These are phyloP conservation scores for Knoxia roxburghii DNA, from an alignment of 257 asterid genomes.

Conservation along the genomic window DNA sequence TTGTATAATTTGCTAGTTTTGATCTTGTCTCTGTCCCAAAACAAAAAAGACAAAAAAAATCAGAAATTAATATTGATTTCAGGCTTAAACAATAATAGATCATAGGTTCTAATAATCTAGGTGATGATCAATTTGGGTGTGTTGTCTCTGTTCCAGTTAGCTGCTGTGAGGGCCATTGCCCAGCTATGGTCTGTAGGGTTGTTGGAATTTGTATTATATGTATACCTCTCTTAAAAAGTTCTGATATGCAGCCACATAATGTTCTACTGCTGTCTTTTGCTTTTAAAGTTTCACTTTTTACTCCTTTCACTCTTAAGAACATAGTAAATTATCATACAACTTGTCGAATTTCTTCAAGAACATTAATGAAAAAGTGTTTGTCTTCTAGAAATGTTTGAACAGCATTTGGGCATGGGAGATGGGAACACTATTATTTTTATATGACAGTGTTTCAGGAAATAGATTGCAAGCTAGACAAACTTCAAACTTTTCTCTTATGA, in stretches of 20 bases:
- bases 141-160: not conserved
- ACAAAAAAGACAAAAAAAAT: not conserved
- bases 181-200: not conserved
- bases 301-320: not conserved
- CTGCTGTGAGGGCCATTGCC: not conserved
- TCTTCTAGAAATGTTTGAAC: not conserved
- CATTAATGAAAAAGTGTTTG: not conserved
- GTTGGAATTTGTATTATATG: slow-evolving; percentile 6
- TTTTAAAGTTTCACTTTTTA: not conserved
- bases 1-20: not conserved
- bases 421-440: too few species aligned
- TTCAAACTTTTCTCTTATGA: not conserved
- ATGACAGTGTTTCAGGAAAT: not conserved
- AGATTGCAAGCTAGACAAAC: slow-evolving; percentile 5
- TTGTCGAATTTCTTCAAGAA: not conserved
- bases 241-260: not conserved
- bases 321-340: too few species aligned
- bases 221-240: not conserved
- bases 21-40: not conserved
- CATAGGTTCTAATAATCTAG: not conserved
- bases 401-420: not conserved
- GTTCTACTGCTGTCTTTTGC: slow-evolving; percentile 3
- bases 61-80: not conserved
- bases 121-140: not conserved
- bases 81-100: not conserved